Evolutionary conservation across 1,284 basidiomycete genomes (phyloP), one percentile per base, ranked within the genome.

Genomic region (Puccinia triticina): DNA sequence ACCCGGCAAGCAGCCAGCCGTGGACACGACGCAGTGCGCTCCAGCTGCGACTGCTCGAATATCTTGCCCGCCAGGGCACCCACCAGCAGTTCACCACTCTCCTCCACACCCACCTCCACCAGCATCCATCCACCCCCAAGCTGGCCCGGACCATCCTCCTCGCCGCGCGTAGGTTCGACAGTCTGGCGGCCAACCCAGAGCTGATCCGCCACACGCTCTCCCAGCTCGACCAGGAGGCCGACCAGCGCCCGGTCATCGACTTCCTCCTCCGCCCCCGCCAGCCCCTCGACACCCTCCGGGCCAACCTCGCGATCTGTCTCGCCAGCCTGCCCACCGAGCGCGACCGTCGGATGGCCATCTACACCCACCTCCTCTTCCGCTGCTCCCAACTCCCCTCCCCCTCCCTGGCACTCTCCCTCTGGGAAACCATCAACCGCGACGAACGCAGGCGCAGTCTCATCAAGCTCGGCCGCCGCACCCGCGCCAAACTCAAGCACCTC

Each of bases 101-200:
- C 32, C 53, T 75, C 0, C 46, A 59, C 0, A 55, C 37, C 37
- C 73, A 75, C 34, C 0, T 75, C 37, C 2, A 75, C 2, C 55
- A 75, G 5, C 73, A 75, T 75, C 37, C 73, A 32, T 1, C 53
- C 10, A 0, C 12, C 1, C 48, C 77, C 23, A 78, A 69, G 53
- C 61, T 78, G 26, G 64, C 77, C 12, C 57, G 77, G 23, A 78
- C 69, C 77, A 69, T 78, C 34, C 53, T 78, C 2, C 48, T 67
- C 10, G 77, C 40, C 53, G 61, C 61, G 18, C 43, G 61, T 21
- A 48, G 64, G 32, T 78, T 69, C 16, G 29, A 69, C 48, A 26
- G 14, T 12, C 32, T 67, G 7, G n/a, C 61, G 3, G 48, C 29
- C 1, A 78, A 78, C 66, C 32, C 34, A 40, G 48, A 50, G n/a